These are phyloP conservation scores for Boletus rubescentipes DNA, from an alignment of 768 basidiomycete genomes.

Conservation along the genomic window DNA sequence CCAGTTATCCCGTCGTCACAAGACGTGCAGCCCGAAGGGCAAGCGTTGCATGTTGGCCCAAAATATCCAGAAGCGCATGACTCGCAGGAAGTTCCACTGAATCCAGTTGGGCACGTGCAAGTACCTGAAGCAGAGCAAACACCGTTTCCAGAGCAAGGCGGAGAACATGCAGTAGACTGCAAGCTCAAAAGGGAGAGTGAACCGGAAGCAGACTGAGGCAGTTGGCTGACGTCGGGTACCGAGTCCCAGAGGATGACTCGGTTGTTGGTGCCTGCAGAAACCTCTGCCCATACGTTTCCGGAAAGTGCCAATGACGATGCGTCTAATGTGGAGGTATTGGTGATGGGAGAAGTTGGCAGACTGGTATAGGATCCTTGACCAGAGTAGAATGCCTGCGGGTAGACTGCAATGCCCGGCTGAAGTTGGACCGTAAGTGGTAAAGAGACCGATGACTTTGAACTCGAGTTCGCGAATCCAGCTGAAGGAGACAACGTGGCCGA, in stretches of 20 bases:
- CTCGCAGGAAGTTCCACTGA: slow-evolving; percentile 79
- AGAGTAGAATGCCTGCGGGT: slow-evolving; percentile 59
- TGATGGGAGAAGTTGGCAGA: slow-evolving; percentile 50
- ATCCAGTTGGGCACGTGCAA: slow-evolving; percentile 72
- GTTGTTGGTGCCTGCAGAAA: slow-evolving; percentile 53
- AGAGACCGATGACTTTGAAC: slow-evolving; percentile 43
- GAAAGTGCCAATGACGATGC: slow-evolving; percentile 69
- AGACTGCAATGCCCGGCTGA: slow-evolving; percentile 66
- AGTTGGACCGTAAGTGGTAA: slow-evolving; percentile 70
- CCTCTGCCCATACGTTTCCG: slow-evolving; percentile 64
- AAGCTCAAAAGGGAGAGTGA: slow-evolving; percentile 66
- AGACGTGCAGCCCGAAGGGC: slow-evolving; percentile 62
- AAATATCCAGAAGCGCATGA: slow-evolving; percentile 73
- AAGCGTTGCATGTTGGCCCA: slow-evolving; percentile 68
- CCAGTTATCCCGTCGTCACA: slow-evolving; percentile 85
- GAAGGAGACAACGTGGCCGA: slow-evolving; percentile 58
- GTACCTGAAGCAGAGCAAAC: slow-evolving; percentile 68
- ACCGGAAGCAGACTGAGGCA: slow-evolving; percentile 50
- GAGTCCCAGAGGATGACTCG: slow-evolving; percentile 78
- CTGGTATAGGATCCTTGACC: slow-evolving; percentile 60
- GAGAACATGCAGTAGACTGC: slow-evolving; percentile 72
- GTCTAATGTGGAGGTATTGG: slow-evolving; percentile 48
- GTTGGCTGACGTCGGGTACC: slow-evolving; percentile 69
- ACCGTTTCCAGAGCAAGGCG: slow-evolving; percentile 71
- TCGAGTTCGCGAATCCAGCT: slow-evolving; percentile 61